Evolutionary conservation across 768 basidiomycete genomes (phyloP).

Genomic region (Lepiota venenata): DNA sequence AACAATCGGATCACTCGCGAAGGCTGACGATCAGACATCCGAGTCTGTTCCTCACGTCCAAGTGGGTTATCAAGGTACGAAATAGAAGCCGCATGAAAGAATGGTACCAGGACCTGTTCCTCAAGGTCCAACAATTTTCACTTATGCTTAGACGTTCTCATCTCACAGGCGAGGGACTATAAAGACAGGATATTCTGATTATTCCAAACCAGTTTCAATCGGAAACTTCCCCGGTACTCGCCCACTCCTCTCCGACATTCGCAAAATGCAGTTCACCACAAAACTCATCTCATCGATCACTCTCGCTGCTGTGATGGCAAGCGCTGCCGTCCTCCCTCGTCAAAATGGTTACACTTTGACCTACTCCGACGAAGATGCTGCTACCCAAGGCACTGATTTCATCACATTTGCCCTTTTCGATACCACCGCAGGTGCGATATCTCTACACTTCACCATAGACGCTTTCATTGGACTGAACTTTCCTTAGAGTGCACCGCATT

Average conservation of each 20-base stretch:
- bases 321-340: constrained; percentile 6
- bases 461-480: neutral
- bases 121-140: neutral
- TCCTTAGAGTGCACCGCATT: constrained; percentile 39
- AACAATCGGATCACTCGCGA: constrained; percentile 1
- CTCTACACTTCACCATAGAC: neutral
- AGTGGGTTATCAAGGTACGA: constrained; percentile 5
- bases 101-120: neutral
- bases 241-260: neutral
- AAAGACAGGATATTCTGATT: neutral
- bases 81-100: neutral
- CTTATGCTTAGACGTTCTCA: constrained; percentile 1
- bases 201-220: constrained; percentile 1
- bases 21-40: neutral
- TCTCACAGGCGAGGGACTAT: neutral
- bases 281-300: neutral
- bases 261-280: constrained; percentile 4
- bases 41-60: constrained; percentile 1
- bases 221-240: neutral
- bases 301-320: constrained; percentile 8
- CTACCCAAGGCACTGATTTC: constrained; percentile 38
- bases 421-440: constrained; percentile 34
- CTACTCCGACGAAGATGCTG: constrained; percentile 37
- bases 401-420: constrained; percentile 42
- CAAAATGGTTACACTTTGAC: constrained; percentile 28